Evolutionary conservation across 2,329 filamentous ascomycete genomes (phyloP), one percentile per base, ranked within the genome.

Genomic region (Cadophora sp.): DNA sequence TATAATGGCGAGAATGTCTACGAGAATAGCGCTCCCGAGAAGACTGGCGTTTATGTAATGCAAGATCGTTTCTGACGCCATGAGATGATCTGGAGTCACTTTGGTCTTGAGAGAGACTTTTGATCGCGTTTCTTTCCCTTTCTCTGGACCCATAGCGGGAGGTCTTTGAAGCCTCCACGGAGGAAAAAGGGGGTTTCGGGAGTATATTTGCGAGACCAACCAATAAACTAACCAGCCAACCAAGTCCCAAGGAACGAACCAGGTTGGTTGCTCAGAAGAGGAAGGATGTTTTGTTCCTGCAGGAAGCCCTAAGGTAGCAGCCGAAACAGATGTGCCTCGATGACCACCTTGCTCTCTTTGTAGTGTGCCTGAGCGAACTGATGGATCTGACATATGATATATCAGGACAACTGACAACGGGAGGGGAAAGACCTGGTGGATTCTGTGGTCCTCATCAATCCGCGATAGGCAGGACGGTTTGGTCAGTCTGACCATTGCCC

Each of bases 221-320:
- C 36, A 22, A 9, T 11, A 39, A 3, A 61, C n/a, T 3, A 24
- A 39, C 27, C 33, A 36, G 45, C 33, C 7, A 48, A 20, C 59
- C 9, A 62, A 24, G n/a, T 9, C 13, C 13, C 9, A 55, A 43
- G 45, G 27, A 50, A 9, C 41, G 20, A 59, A 22, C 16, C 11
- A 24, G 16, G 39, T 4, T 63, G 51, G 27, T 59, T 51, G 43
- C 33, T 66, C 53, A 63, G 18, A 55, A 55, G 39, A 22, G 6
- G 53, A 56, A 56, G 18, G 53, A 22, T 56, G 47, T 55, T 62
- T 45, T 67, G 71, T 73, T 70, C 71, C 71, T 73, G 71, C 71
- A 73, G 70, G 55, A 59, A 68, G 60, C 66, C 69, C 66, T 56
- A n/a, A n/a, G n/a, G n/a, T 61, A 27, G 55, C 59, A 63, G 53